Evolutionary conservation across 306 rosid genomes (phyloP).

Genomic region (Cucurbita ficifolia): DNA sequence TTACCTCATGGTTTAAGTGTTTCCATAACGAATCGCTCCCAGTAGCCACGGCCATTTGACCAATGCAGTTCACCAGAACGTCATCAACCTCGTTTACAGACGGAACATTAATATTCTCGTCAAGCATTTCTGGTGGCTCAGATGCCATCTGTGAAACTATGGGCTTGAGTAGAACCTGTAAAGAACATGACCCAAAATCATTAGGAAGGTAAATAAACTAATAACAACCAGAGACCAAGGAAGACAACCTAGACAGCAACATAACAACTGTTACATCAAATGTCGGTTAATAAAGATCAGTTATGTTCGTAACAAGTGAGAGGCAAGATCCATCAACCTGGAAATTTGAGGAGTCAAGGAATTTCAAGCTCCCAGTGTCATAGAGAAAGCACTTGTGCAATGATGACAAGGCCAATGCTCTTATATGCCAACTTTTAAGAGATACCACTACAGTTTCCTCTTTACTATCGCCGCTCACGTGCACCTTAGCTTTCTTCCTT

Average conservation of each 20-base stretch:
- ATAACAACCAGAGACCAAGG: neutral
- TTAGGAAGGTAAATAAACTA: neutral
- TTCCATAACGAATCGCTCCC: slow-evolving; percentile 85
- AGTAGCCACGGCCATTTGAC: slow-evolving; percentile 93
- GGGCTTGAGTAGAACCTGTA: slow-evolving; percentile 73
- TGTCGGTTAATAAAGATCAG: neutral
- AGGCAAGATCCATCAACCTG: slow-evolving; percentile 36
- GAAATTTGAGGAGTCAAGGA: slow-evolving; percentile 68
- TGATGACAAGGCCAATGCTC: slow-evolving; percentile 60
- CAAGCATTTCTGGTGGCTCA: slow-evolving; percentile 56
- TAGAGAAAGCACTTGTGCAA: slow-evolving; percentile 79
- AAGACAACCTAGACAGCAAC: neutral
- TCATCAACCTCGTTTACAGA: slow-evolving; percentile 66
- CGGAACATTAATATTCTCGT: slow-evolving; percentile 37
- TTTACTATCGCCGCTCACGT: slow-evolving; percentile 7
- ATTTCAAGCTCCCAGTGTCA: slow-evolving; percentile 65
- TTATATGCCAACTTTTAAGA: slow-evolving; percentile 60
- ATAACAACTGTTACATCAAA: neutral
- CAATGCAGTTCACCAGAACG: slow-evolving; percentile 57
- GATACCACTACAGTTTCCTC: slow-evolving; percentile 25
- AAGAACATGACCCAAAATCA: neutral
- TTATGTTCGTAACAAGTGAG: neutral
- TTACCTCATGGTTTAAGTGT: slow-evolving; percentile 75
- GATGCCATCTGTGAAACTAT: slow-evolving; percentile 57
- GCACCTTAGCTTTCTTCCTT: slow-evolving; percentile 70